Conservation (phyloP, 2,329 filamentous ascomycete genomes). For the Bipolaris victoriae region DNA sequence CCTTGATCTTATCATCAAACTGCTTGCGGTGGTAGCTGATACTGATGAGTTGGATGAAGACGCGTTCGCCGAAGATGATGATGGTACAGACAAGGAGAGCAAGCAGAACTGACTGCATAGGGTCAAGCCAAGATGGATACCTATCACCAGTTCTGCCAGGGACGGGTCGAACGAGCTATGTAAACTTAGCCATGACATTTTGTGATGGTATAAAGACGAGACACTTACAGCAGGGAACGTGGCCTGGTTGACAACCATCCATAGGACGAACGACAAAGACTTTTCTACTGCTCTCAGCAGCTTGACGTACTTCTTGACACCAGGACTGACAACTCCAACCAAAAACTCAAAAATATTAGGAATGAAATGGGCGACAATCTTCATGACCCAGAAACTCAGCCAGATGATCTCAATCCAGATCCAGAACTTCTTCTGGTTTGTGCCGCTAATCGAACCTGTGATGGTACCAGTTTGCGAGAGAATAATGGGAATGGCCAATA, state of each 20-base stretch:
- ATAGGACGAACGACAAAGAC: constrained; percentile 65
- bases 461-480: constrained; percentile 59
- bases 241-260: constrained; percentile 64
- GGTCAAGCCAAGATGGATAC: constrained; percentile 56
- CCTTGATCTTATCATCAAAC: constrained; percentile 81
- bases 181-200: not conserved
- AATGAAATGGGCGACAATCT: constrained; percentile 64
- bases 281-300: constrained; percentile 65
- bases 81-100: constrained; percentile 71
- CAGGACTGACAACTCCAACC: constrained; percentile 67
- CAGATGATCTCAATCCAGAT: constrained; percentile 70
- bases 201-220: no score
- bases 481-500: constrained; percentile 69
- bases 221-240: constrained; percentile 59
- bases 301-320: constrained; percentile 67
- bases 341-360: constrained; percentile 66
- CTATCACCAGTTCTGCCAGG: constrained; percentile 6
- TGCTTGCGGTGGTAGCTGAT: constrained; percentile 86
- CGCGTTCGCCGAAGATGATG: constrained; percentile 77
- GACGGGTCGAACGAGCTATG: constrained; percentile 24
- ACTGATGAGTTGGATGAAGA: constrained; percentile 80
- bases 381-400: constrained; percentile 67
- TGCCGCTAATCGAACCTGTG: constrained; percentile 58
- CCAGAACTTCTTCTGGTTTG: constrained; percentile 66
- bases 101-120: constrained; percentile 68